Conservation (phyloP, 164 flowering plant genomes). For the Cinnamomum chago region DNA sequence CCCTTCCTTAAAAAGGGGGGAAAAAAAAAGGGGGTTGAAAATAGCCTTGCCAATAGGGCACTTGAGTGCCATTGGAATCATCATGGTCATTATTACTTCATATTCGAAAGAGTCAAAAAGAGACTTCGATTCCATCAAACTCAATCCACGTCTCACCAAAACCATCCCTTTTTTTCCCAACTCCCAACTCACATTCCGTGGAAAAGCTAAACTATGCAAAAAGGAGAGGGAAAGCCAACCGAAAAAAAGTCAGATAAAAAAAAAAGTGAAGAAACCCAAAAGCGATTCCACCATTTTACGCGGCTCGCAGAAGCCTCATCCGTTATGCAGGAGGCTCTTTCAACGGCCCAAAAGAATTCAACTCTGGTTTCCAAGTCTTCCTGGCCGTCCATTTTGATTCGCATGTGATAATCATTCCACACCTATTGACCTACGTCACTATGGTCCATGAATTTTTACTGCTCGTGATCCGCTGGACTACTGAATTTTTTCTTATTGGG, state of each 20-base stretch:
- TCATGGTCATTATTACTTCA: no score
- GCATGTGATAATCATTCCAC: neutral
- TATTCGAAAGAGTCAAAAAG: neutral
- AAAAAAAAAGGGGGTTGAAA: no score
- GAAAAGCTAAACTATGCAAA: no score
- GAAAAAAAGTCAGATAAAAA: neutral
- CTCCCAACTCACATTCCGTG: no score
- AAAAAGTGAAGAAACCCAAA: neutral
- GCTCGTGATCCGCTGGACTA: neutral
- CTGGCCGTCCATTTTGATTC: conserved; percentile 1
- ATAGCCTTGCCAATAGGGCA: no score
- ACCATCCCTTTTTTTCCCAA: neutral
- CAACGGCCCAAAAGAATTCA: neutral
- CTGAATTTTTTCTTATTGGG: neutral
- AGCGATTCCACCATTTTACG: neutral
- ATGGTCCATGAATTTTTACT: neutral
- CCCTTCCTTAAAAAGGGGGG: no score
- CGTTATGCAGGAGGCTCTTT: neutral
- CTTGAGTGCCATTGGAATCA: no score
- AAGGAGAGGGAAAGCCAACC: neutral
- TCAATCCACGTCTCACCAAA: no score
- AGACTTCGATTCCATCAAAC: neutral
- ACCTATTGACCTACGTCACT: no score
- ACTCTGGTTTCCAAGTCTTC: neutral
- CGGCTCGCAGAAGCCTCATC: neutral